A percentile compares a stretch with the other conserved stretches of the same genome.
phyloP scores from a whole-genome alignment of 2,329 filamentous ascomycete genomes.

The Penicillium sp. region DNA sequence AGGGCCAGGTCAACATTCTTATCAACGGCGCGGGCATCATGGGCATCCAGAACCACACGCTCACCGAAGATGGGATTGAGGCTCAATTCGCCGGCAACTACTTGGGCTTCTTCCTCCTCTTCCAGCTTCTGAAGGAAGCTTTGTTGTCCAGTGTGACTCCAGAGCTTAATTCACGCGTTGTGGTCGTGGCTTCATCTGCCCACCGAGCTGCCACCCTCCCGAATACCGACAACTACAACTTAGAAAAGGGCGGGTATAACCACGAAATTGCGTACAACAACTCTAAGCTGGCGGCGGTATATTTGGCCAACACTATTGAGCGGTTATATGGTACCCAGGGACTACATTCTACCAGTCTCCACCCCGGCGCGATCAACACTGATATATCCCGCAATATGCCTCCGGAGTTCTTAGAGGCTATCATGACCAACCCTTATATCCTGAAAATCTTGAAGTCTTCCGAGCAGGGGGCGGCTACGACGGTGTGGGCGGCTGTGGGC shows the following conservation, averaged over 20 bases:
- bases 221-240: constrained; percentile 41
- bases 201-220: constrained; percentile 38
- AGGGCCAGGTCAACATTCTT: constrained; percentile 25
- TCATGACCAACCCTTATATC: constrained; percentile 2
- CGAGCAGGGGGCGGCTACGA: constrained; percentile 43
- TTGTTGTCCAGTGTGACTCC: constrained; percentile 28
- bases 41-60: constrained; percentile 22
- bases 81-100: constrained; percentile 55
- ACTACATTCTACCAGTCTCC: constrained; percentile 46
- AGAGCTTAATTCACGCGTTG: constrained; percentile 47
- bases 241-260: constrained; percentile 35
- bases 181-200: constrained; percentile 45
- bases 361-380: constrained; percentile 42
- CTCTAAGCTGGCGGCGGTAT: constrained; percentile 53
- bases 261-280: constrained; percentile 46
- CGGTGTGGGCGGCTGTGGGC: constrained; percentile 37
- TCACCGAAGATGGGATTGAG: constrained; percentile 46
- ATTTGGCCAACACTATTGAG: constrained; percentile 53
- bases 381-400: not conserved
- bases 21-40: constrained; percentile 50
- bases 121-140: constrained; percentile 46
- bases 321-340: constrained; percentile 46
- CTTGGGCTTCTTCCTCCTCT: constrained; percentile 54
- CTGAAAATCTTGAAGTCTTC: constrained; percentile 28
- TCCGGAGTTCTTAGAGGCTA: not conserved